Evolutionary conservation across 768 basidiomycete species (phyloP).

Genomic region (Cyclocybe cylindracea): DNA sequence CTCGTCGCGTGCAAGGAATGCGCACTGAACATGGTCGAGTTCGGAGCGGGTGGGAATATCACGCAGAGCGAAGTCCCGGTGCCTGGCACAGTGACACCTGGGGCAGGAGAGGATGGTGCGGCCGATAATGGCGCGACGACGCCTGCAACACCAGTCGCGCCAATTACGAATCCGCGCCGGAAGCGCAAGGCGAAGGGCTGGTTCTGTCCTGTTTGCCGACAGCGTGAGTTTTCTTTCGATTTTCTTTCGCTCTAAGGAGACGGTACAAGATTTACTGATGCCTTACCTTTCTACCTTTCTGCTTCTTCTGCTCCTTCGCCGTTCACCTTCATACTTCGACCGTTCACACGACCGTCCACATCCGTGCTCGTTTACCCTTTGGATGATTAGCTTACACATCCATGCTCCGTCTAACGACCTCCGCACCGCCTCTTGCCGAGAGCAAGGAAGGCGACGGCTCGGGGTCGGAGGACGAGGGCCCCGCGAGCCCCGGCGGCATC

Average conservation of each 20-base stretch:
- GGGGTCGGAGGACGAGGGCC: constrained; percentile 19
- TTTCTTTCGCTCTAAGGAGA: not conserved
- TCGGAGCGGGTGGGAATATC: constrained; percentile 89
- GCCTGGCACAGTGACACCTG: constrained; percentile 4
- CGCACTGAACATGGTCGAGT: constrained; percentile 96
- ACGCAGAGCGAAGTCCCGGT: constrained; percentile 53
- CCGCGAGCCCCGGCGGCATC: constrained; percentile 3
- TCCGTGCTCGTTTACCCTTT: too few relatives aligned
- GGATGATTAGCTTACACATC: constrained; percentile 76
- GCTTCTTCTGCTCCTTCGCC: not conserved
- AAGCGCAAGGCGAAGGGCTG: constrained; percentile 96
- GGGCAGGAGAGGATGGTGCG: constrained; percentile 21
- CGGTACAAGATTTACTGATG: too few relatives aligned
- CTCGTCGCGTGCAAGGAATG: constrained; percentile 95
- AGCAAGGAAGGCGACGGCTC: constrained; percentile 24
- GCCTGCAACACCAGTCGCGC: constrained; percentile 19
- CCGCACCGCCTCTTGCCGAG: constrained; percentile 44
- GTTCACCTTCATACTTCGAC: not conserved
- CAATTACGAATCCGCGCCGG: constrained; percentile 53
- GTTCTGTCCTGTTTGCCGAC: constrained; percentile 96
- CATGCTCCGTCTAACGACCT: constrained; percentile 77
- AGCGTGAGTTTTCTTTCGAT: constrained; percentile 62
- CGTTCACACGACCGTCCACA: too few relatives aligned
- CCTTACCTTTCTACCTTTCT: not conserved
- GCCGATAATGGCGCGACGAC: constrained; percentile 29